phyloP scores from a whole-genome alignment of 805 yeast genomes.

The Suhomyces sp. region DNA sequence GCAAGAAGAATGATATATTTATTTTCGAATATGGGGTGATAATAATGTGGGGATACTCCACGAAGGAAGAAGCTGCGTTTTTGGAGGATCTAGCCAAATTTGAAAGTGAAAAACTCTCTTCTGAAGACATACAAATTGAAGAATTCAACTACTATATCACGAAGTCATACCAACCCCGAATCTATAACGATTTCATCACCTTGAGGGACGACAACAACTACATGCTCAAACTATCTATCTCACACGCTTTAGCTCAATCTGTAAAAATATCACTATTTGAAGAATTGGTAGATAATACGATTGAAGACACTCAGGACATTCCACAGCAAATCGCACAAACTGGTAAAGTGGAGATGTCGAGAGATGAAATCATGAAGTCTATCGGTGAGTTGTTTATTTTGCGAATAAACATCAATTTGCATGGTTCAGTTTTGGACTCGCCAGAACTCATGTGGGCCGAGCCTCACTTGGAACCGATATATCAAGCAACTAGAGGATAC shows the following conservation, averaged over 20 bases:
- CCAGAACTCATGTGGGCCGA: conserved; percentile 99
- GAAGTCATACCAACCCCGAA: conserved; percentile 89
- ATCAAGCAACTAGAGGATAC: conserved; percentile 95
- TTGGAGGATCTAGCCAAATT: conserved; percentile 82
- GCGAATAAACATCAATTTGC: conserved; percentile 75
- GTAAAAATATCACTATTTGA: conserved; percentile 94
- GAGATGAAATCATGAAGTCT: conserved; percentile 94
- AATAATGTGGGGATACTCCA: conserved; percentile 92
- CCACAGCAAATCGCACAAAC: conserved; percentile 94
- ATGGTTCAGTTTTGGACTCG: conserved; percentile 87
- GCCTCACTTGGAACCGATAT: conserved; percentile 95
- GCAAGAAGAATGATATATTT: conserved; percentile 76
- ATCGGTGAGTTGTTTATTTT: conserved; percentile 94
- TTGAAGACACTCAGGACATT: conserved; percentile 94
- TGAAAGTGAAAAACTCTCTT: conserved; percentile 86
- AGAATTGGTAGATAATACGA: conserved; percentile 93
- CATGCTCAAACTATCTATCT: conserved; percentile 87
- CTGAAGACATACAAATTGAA: conserved; percentile 90
- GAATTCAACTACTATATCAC: conserved; percentile 95
- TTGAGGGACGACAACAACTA: conserved; percentile 85
- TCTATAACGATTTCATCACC: conserved; percentile 92
- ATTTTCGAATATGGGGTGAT: conserved; percentile 96
- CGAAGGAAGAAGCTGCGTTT: conserved; percentile 78
- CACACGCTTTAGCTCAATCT: conserved; percentile 94
- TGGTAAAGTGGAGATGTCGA: conserved; percentile 92